Percentiles rank a stretch among this genome's conserved stretches.
phyloP scores from a whole-genome alignment of 441 rosid genomes.

The Pelargonium fulgidum region DNA sequence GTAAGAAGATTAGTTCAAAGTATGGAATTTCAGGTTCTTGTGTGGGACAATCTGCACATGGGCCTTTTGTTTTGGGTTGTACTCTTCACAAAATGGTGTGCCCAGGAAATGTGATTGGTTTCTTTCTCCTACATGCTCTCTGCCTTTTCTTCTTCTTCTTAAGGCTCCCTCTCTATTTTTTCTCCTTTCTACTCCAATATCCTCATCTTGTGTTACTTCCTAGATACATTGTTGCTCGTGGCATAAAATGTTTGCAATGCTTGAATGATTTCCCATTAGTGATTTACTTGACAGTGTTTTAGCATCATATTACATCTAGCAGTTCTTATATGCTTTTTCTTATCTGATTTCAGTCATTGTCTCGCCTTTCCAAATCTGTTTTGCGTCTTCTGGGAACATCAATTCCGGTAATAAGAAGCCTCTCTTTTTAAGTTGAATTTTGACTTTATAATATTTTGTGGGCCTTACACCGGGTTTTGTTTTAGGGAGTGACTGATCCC shows the following conservation, averaged over 20 bases:
- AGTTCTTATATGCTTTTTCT: constrained; percentile 13
- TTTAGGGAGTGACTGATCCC: constrained; percentile 99
- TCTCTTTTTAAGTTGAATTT: constrained; percentile 13
- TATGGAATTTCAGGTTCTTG: not conserved
- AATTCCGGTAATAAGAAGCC: constrained; percentile 60
- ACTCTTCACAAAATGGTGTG: not conserved
- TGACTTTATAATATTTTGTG: not conserved
- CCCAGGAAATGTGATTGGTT: constrained; percentile 4
- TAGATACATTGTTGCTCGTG: not conserved
- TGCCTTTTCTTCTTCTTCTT: not conserved
- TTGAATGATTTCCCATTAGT: not conserved
- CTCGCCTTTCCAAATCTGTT: constrained; percentile 72
- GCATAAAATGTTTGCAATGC: not conserved
- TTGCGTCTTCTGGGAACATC: constrained; percentile 80
- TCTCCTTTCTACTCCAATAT: not conserved
- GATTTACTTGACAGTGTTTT: constrained; percentile 1
- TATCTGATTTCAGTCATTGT: constrained; percentile 48
- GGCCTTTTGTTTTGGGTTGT: not conserved
- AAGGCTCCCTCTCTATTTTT: not conserved
- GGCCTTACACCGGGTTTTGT: constrained; percentile 21
- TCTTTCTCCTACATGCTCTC: not conserved
- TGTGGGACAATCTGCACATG: not conserved
- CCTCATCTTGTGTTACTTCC: not conserved
- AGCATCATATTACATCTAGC: constrained; percentile 9
- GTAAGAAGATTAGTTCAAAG: constrained; percentile 1